phyloP scores from a whole-genome alignment of 495 filamentous ascomycete genomes.

The Xylaria telfairii region DNA sequence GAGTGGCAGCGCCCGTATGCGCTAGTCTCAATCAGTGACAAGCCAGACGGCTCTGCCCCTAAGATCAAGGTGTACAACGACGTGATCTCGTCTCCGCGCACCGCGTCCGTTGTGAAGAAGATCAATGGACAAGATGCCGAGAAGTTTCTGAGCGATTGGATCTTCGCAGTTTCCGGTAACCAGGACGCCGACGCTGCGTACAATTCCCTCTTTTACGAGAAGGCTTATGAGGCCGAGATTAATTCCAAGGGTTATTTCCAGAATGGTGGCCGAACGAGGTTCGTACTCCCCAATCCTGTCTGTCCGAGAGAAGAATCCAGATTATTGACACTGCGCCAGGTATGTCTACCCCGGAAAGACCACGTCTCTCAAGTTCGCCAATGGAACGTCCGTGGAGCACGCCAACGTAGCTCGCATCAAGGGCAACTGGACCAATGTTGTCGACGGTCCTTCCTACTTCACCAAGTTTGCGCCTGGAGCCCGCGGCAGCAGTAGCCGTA shows the following conservation, averaged over 20 bases:
- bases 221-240: conserved; percentile 34
- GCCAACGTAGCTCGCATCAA: conserved; percentile 49
- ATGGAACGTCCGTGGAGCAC: conserved; percentile 43
- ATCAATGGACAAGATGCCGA: conserved; percentile 50
- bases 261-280: conserved; percentile 41
- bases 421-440: conserved; percentile 39
- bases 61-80: conserved; percentile 47
- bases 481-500: conserved; percentile 1
- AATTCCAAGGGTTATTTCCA: conserved; percentile 37
- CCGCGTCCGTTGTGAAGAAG: conserved; percentile 36
- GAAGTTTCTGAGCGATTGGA: conserved; percentile 40
- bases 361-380: conserved; percentile 51
- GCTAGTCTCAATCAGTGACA: conserved; percentile 49
- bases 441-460: conserved; percentile 48
- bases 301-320: background rate
- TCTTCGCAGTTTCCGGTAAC: conserved; percentile 38
- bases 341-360: conserved; percentile 48
- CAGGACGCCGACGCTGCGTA: conserved; percentile 57
- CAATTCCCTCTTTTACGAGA: conserved; percentile 53
- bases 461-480: conserved; percentile 42
- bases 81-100: conserved; percentile 32
- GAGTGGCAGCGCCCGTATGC: conserved; percentile 42
- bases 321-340: conserved; percentile 23
- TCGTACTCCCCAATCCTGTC: background rate
- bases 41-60: conserved; percentile 41